These are phyloP conservation scores for Microthyrium microscopicum DNA, from an alignment of 2,329 filamentous ascomycete species.

Conservation along the genomic window DNA sequence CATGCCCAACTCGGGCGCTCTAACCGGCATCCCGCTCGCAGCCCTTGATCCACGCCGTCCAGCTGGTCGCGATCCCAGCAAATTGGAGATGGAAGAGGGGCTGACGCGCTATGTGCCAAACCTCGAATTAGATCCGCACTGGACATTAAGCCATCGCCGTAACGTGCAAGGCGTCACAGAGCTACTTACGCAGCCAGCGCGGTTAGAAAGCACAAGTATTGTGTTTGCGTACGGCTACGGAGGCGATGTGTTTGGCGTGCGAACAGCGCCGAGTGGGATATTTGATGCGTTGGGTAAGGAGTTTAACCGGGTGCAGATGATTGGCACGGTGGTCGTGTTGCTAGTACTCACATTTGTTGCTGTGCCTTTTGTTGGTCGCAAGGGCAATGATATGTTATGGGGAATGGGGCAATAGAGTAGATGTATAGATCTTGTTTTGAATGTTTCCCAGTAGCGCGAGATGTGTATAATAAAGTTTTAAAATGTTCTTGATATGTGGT, in stretches of 20 bases:
- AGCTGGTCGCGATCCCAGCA: constrained; percentile 64
- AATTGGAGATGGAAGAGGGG: constrained; percentile 69
- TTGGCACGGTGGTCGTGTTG: constrained; percentile 70
- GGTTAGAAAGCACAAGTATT: constrained; percentile 82
- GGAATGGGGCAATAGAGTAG: too few relatives aligned
- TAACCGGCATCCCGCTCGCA: constrained; percentile 63
- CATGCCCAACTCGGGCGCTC: constrained; percentile 53
- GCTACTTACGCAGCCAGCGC: constrained; percentile 58
- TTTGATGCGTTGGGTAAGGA: constrained; percentile 90
- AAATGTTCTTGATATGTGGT: too few relatives aligned
- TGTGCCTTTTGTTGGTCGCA: constrained; percentile 67
- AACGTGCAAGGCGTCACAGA: constrained; percentile 61
- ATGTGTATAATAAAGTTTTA: too few relatives aligned
- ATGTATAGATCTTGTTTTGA: too few relatives aligned
- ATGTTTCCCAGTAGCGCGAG: too few relatives aligned
- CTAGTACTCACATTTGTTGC: constrained; percentile 59
- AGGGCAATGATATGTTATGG: constrained; percentile 1
- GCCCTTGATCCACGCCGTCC: constrained; percentile 76
- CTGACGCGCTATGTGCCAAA: constrained; percentile 58
- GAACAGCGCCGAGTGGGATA: constrained; percentile 69
- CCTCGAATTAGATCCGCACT: constrained; percentile 70
- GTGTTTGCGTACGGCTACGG: constrained; percentile 71
- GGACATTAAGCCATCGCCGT: constrained; percentile 63
- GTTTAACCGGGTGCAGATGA: constrained; percentile 77
- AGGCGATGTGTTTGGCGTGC: constrained; percentile 72